Base-by-base conservation (phyloP, 257 asterid species). In the Catharanthus roseus region DNA sequence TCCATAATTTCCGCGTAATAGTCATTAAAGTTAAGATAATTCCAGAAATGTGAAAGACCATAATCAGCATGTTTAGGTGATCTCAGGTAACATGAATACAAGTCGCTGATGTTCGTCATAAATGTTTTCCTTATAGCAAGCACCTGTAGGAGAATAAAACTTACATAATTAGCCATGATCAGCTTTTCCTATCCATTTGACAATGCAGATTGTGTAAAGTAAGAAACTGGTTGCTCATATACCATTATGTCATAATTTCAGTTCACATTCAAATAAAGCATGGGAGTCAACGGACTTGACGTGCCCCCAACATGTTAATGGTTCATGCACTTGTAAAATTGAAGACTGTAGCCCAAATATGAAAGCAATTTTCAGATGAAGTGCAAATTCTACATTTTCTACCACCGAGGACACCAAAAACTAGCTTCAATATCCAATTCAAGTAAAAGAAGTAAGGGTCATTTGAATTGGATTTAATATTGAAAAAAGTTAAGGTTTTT, bases 21-120 rank as follows among this genome's bases (percentile, higher is more conserved):
- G 65, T 86, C 93, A 6, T 91, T 93, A 69, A 78, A 86, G 54
- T 91, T 85, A 64, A 93, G 95, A 80, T 64, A 80, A 73, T 88
- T 96, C 99, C 99, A 93, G 80, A 93, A 88, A 82, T 84, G 83
- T 57, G 89, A 75, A 56, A 89, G 70, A 39, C 96, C 86, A 34
- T 79, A 82, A 71, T 89, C 96, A 10, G 85, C 85, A 19, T 88
- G 96, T 74, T 86, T 91, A 58, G 96, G 95, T 33, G 90, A 85
- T 76, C 79, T 88, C 74, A 85, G 86, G 82, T 89, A 75, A 67
- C 86, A 76, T 26, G 77, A 65, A 81, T 86, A 83, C 76, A 91
- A 72, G 68, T 93, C 97, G 67, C 82, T 81, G 19, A 91, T 77
- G 70, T 85, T 89, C 83, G 84, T 79, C 6, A 54, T 41, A 72